Conservation (phyloP, 345 rosid species). For the Erysimum cheiranthoides region DNA sequence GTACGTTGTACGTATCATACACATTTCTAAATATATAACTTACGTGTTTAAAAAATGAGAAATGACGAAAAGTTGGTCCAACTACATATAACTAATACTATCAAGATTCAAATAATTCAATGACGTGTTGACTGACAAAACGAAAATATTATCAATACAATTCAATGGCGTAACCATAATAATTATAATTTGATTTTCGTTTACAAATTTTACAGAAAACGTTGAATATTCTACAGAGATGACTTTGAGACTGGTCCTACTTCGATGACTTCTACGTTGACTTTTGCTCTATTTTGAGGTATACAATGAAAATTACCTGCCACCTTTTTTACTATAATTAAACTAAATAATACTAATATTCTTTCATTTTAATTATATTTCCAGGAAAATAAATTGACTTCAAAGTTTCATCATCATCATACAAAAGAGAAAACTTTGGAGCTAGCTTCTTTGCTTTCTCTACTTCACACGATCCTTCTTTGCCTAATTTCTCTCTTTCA, state of each 20-base stretch:
- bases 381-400: slow-evolving; percentile 38
- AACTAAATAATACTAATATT: not conserved
- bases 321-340: slow-evolving; percentile 21
- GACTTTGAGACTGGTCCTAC: slow-evolving; percentile 16
- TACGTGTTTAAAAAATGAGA: not conserved
- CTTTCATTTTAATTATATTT: not conserved
- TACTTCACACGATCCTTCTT: slow-evolving; percentile 28
- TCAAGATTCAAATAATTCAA: not conserved
- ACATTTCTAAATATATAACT: too few species aligned
- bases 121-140: slow-evolving; percentile 39
- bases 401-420: slow-evolving; percentile 20
- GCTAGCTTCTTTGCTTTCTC: slow-evolving; percentile 18
- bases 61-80: slow-evolving; percentile 39
- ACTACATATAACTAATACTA: slow-evolving; percentile 13
- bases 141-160: not conserved
- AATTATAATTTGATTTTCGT: not conserved
- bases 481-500: slow-evolving; percentile 13
- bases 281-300: slow-evolving; percentile 36
- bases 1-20: too few species aligned
- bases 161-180: slow-evolving; percentile 9
- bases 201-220: slow-evolving; percentile 9
- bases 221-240: slow-evolving; percentile 21
- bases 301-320: slow-evolving; percentile 41
- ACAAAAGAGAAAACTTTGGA: slow-evolving; percentile 14
- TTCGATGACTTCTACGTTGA: slow-evolving; percentile 35